Conservation (phyloP, 225 moss, liverwort and hornwort genomes). For the Lunularia cruciata region DNA sequence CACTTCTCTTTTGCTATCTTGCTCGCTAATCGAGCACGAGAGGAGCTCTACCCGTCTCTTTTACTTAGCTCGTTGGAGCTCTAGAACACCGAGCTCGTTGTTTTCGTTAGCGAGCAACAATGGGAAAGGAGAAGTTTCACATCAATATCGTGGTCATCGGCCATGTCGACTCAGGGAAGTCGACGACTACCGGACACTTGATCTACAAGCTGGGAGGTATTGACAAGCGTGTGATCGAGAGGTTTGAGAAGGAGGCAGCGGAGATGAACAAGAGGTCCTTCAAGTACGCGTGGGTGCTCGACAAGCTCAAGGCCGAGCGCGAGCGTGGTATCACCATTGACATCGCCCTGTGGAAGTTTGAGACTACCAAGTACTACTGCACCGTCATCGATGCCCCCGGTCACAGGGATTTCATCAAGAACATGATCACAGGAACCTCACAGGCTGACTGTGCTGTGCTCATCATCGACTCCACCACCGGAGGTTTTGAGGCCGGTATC, state of each 20-base stretch:
- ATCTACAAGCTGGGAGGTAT: slow-evolving; percentile 66
- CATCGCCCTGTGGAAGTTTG: slow-evolving; percentile 62
- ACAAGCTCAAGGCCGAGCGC: slow-evolving; percentile 64
- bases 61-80: not conserved
- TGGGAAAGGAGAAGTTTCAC: slow-evolving; percentile 61
- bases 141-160: slow-evolving; percentile 68
- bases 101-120: not conserved
- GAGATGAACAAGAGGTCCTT: slow-evolving; percentile 68
- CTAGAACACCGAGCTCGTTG: not conserved
- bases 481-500: slow-evolving; percentile 69
- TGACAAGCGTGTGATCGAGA: slow-evolving; percentile 63
- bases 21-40: not conserved
- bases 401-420: slow-evolving; percentile 68
- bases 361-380: slow-evolving; percentile 61
- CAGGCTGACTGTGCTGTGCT: slow-evolving; percentile 60
- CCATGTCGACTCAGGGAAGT: slow-evolving; percentile 71
- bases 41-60: not conserved
- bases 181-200: slow-evolving; percentile 59
- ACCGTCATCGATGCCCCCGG: slow-evolving; percentile 61
- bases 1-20: not conserved
- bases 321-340: slow-evolving; percentile 61
- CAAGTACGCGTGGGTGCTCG: slow-evolving; percentile 63
- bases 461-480: slow-evolving; percentile 65
- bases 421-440: slow-evolving; percentile 64
- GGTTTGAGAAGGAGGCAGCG: slow-evolving; percentile 59